Conservation (phyloP, 208 protist genomes). For the Plasmodiophora brassicae region DNA sequence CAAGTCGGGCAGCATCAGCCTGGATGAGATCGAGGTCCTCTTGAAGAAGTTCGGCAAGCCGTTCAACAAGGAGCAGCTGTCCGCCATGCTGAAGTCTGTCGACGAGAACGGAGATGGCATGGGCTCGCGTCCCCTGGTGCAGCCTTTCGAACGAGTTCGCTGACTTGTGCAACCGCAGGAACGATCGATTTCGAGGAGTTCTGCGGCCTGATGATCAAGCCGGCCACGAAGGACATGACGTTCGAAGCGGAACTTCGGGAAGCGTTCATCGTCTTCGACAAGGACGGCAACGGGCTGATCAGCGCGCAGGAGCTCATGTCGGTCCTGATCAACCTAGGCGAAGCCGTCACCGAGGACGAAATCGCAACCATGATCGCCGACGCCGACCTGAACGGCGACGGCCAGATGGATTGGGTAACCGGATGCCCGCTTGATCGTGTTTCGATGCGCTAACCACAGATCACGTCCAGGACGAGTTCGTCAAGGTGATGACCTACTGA, state of each 20-base stretch:
- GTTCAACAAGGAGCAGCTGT: constrained; percentile 55
- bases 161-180: neutral
- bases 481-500: too few species aligned
- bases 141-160: neutral
- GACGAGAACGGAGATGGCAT: constrained; percentile 58
- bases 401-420: constrained; percentile 61
- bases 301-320: constrained; percentile 56
- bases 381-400: constrained; percentile 60
- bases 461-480: too few species aligned
- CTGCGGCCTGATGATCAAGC: constrained; percentile 54
- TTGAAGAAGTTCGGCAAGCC: constrained; percentile 59
- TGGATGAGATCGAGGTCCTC: constrained; percentile 57
- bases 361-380: constrained; percentile 60
- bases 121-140: neutral
- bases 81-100: constrained; percentile 55
- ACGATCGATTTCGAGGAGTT: constrained; percentile 64
- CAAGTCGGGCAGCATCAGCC: constrained; percentile 55
- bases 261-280: constrained; percentile 62
- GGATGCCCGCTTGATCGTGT: too few species aligned
- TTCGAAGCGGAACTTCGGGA: constrained; percentile 59
- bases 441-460: too few species aligned
- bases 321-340: constrained; percentile 62
- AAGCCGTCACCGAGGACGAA: constrained; percentile 59
- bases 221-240: constrained; percentile 53
- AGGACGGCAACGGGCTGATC: constrained; percentile 61